Evolutionary conservation across 148 eudicot species (phyloP).

Genomic region (Camellia sinensis): DNA sequence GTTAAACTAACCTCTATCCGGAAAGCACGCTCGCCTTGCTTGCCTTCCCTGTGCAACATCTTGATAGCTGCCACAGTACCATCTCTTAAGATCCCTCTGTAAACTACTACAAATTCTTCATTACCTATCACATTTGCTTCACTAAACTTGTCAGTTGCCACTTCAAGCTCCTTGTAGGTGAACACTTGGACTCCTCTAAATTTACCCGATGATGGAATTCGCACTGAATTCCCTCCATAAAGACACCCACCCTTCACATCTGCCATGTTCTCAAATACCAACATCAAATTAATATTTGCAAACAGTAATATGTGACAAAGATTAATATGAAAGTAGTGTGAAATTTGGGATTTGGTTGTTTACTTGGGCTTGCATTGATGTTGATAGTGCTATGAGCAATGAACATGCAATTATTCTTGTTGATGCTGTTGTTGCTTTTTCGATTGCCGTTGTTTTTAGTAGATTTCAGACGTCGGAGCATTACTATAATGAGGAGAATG

Average conservation of each 20-base stretch:
- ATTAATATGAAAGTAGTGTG: not conserved
- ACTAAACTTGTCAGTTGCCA: slow-evolving; percentile 65
- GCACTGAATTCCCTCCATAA: slow-evolving; percentile 38
- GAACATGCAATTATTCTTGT: slow-evolving; percentile 41
- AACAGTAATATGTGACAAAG: not conserved
- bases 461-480: slow-evolving; percentile 53
- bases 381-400: slow-evolving; percentile 37
- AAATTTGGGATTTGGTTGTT: not conserved
- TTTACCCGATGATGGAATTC: slow-evolving; percentile 29
- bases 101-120: slow-evolving; percentile 73
- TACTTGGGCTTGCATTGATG: slow-evolving; percentile 44
- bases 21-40: slow-evolving; percentile 84
- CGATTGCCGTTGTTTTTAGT: slow-evolving; percentile 20
- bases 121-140: slow-evolving; percentile 60
- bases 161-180: slow-evolving; percentile 78
- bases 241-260: slow-evolving; percentile 57
- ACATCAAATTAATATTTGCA: not conserved
- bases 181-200: slow-evolving; percentile 73
- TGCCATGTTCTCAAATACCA: slow-evolving; percentile 7
- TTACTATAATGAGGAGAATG: slow-evolving; percentile 38
- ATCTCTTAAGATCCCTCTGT: slow-evolving; percentile 68
- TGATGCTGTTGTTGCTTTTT: slow-evolving; percentile 24
- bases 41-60: slow-evolving; percentile 63
- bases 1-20: slow-evolving; percentile 58
- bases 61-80: slow-evolving; percentile 76